Percentiles rank a stretch among this genome's conserved stretches.
Conservation (phyloP, 1,284 basidiomycete species). For the Ceratobasidium sp. region DNA sequence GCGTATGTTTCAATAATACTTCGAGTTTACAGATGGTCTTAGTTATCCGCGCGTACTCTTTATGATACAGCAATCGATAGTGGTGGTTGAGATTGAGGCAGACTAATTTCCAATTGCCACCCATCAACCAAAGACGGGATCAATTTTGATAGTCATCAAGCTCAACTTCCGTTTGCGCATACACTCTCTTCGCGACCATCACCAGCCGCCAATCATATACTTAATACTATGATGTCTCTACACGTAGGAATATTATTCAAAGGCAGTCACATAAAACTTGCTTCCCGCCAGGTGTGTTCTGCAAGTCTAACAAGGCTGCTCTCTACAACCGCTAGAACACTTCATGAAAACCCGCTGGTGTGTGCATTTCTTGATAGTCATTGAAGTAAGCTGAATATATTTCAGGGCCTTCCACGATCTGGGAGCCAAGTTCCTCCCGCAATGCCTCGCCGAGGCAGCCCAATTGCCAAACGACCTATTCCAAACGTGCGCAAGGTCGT, state of each 20-base stretch:
- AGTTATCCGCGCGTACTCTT: not conserved
- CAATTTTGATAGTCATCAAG: not conserved
- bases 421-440: slow-evolving; percentile 36
- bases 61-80: not conserved
- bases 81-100: not conserved
- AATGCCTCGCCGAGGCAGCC: slow-evolving; percentile 45
- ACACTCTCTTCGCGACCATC: not conserved
- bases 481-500: slow-evolving; percentile 78
- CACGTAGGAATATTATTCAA: not conserved
- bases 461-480: slow-evolving; percentile 63
- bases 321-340: not conserved
- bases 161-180: not conserved
- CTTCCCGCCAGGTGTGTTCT: not conserved
- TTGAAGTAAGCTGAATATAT: not conserved
- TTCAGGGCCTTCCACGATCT: slow-evolving; percentile 44
- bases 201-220: no score
- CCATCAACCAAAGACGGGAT: no score
- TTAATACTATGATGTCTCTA: not conserved
- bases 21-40: no score
- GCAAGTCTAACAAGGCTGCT: not conserved
- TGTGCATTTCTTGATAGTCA: not conserved
- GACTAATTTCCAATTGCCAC: not conserved
- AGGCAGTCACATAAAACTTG: not conserved
- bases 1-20: not conserved
- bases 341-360: slow-evolving; percentile 37